Conservation (phyloP, 2,329 filamentous ascomycete species). For the Pyrenophora teres region DNA sequence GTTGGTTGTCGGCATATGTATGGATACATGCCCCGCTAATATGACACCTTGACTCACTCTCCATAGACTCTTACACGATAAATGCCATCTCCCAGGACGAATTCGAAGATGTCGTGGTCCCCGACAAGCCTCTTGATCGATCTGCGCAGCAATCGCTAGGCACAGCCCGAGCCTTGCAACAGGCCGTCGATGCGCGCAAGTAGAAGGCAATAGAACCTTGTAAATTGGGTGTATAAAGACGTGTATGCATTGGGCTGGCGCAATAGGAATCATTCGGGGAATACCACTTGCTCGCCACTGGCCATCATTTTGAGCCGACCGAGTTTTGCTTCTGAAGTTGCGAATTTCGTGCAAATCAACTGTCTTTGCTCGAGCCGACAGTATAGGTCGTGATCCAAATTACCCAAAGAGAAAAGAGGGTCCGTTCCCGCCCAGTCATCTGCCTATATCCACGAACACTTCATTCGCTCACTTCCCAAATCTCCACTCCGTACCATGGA, state of each 20-base stretch:
- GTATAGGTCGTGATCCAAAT: background rate
- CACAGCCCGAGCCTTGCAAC: constrained; percentile 37
- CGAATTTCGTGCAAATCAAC: background rate
- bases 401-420: background rate
- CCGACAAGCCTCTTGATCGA: constrained; percentile 67
- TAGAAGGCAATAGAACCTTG: constrained; percentile 16
- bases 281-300: constrained; percentile 16
- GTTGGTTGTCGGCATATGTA: constrained; percentile 87
- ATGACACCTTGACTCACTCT: constrained; percentile 15
- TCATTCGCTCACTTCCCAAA: background rate
- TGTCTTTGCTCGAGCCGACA: background rate
- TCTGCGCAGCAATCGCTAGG: constrained; percentile 32
- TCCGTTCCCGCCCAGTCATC: background rate
- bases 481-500: background rate
- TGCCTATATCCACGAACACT: background rate
- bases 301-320: constrained; percentile 1
- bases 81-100: constrained; percentile 91
- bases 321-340: background rate
- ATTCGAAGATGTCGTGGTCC: constrained; percentile 93
- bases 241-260: constrained; percentile 39
- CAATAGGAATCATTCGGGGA: constrained; percentile 24
- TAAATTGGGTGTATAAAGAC: constrained; percentile 33
- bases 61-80: constrained; percentile 71
- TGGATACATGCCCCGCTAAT: background rate
- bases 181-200: constrained; percentile 39